These are phyloP conservation scores for Hygrocybe coccinea DNA, from an alignment of 768 basidiomycete species.

Conservation along the genomic window DNA sequence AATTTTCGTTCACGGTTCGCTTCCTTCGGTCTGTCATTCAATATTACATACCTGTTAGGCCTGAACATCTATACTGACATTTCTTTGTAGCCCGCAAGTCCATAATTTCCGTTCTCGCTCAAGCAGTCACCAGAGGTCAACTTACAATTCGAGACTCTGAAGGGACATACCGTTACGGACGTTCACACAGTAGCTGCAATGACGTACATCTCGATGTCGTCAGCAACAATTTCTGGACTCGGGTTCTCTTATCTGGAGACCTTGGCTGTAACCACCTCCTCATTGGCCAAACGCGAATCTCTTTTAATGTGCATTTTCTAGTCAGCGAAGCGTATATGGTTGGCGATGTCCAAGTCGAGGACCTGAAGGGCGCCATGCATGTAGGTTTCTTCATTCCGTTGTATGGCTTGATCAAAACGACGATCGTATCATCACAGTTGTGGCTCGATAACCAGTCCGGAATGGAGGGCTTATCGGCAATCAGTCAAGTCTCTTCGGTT, in stretches of 20 bases:
- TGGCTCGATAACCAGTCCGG: constrained; percentile 65
- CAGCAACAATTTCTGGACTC: constrained; percentile 64
- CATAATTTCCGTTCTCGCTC: constrained; percentile 53
- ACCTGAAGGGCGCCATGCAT: constrained; percentile 58
- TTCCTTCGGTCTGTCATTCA: constrained; percentile 40
- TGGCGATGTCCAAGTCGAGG: constrained; percentile 59
- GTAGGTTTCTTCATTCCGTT: constrained; percentile 34
- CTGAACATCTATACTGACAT: constrained; percentile 10
- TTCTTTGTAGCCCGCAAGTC: constrained; percentile 49
- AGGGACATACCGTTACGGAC: constrained; percentile 56
- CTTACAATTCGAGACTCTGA: constrained; percentile 59
- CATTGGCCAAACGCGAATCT: neutral
- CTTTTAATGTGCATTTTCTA: constrained; percentile 19
- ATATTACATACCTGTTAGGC: neutral
- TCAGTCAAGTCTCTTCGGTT: constrained; percentile 52
- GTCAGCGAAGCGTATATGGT: constrained; percentile 76
- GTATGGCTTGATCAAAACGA: constrained; percentile 1
- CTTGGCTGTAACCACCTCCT: constrained; percentile 51
- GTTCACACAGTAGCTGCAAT: constrained; percentile 53
- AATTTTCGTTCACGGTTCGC: constrained; percentile 47
- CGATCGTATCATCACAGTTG: constrained; percentile 36
- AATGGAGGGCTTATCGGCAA: constrained; percentile 51
- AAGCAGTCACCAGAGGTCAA: constrained; percentile 54
- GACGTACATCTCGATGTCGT: constrained; percentile 54
- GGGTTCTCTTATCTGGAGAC: constrained; percentile 58